These are phyloP conservation scores for Scytalidium sp. DNA, from an alignment of 2,329 filamentous ascomycete genomes.

Conservation along the genomic window DNA sequence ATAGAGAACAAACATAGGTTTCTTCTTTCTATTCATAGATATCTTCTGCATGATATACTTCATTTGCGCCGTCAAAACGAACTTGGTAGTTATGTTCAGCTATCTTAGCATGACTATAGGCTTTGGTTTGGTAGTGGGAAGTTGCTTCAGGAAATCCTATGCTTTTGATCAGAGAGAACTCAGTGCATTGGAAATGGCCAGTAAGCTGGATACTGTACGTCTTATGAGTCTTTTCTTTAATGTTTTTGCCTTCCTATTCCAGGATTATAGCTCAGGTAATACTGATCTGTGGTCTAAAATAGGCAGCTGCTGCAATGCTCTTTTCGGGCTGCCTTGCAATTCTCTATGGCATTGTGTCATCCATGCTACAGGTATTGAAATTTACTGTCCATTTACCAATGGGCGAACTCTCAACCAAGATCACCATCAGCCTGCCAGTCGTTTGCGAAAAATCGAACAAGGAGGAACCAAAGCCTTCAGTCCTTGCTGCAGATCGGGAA, in stretches of 20 bases:
- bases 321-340: conserved; percentile 47
- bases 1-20: conserved; percentile 37
- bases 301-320: conserved; percentile 39
- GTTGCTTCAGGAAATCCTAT: conserved; percentile 39
- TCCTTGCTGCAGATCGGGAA: no score
- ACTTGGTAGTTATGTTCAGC: conserved; percentile 65
- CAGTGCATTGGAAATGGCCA: background rate
- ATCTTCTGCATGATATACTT: conserved; percentile 64
- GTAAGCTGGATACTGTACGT: background rate
- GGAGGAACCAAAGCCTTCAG: no score
- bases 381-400: conserved; percentile 54
- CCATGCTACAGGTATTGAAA: conserved; percentile 52
- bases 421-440: conserved; percentile 27
- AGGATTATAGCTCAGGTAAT: no score
- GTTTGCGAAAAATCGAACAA: background rate
- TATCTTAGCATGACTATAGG: conserved; percentile 58
- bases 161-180: background rate
- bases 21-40: conserved; percentile 64
- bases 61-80: conserved; percentile 66
- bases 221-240: no score
- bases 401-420: conserved; percentile 47
- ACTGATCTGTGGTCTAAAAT: background rate
- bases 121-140: conserved; percentile 56
- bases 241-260: no score
- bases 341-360: conserved; percentile 52